Base-by-base conservation (phyloP, 345 rosid species). In the Dimocarpus longan region DNA sequence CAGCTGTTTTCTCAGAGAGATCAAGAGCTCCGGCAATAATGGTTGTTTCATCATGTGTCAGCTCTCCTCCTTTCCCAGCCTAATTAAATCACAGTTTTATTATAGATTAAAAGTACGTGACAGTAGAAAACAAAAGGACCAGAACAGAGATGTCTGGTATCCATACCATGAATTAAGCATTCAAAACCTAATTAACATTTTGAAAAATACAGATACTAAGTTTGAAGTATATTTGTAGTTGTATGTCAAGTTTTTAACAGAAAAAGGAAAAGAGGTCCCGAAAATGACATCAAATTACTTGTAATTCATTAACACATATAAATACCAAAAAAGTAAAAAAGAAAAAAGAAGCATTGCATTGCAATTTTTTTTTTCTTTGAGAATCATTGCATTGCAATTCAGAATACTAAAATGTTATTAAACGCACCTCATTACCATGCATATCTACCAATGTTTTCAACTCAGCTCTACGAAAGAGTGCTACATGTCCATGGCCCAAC, bases 41-140 rank as follows among this genome's bases (percentile, higher is more conserved):
- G 39, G 99, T 96, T 3, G 99, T 96, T 84, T 96, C 99, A 26
- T 96, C 99, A 86, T 90, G 99, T 0, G 99, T 94, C 82, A 96
- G 74, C 82, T 96, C 99, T 70, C 99, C 99, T 70, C 99, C 99
- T 82, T 96, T 96, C 62, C 99, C 99, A 69, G 99, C 99, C 99
- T 94, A 84, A 62, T 12, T 37, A 19, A 59, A 78, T 60, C 24
- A 63, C 19, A 69, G 68, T 28, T 24, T 24, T 46, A 43, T 19
- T 60, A 43, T 26, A 59, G 68, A 24, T 57, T 40, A 16, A 39
- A 22, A 1, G 15, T 24, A 10, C 3, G 3, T n/a, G 12, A 73
- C 2, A 4, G 24, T 11, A 76, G 8, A 46, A 11, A 39, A 10
- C 11, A 26, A 24, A 24, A 66, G 26, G 52, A 75, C 22, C 3